Conservation (phyloP, 169 alveolate genomes). For the Eimeria acervulina region DNA sequence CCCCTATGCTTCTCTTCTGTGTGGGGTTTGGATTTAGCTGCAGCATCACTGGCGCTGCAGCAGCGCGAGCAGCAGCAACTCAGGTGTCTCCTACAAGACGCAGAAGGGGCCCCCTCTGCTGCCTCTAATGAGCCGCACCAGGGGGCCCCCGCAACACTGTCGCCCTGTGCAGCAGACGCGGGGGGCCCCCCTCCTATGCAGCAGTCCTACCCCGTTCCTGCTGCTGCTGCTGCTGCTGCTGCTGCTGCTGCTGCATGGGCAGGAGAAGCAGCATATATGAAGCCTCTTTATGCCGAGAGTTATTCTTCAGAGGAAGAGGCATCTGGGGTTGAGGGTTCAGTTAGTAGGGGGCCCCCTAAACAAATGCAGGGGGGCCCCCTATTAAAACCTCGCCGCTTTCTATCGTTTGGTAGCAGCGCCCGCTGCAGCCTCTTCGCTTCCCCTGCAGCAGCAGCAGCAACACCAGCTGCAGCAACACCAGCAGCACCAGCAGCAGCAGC, state of each 20-base stretch:
- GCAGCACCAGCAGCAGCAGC: slow-evolving; percentile 22
- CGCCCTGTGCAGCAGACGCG: slow-evolving; percentile 2
- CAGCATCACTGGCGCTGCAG: not conserved
- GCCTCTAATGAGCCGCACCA: slow-evolving; percentile 4
- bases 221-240: slow-evolving; percentile 27
- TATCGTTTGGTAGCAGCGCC: slow-evolving; percentile 56
- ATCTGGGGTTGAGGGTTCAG: too few relatives aligned
- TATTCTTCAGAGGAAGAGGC: not conserved
- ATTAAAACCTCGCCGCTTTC: slow-evolving; percentile 15
- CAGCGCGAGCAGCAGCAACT: slow-evolving; percentile 41
- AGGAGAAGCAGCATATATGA: not conserved
- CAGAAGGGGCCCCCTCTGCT: not conserved
- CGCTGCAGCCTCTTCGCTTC: slow-evolving; percentile 51
- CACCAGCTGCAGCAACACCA: not conserved
- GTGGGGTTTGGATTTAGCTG: slow-evolving; percentile 13
- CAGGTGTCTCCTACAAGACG: not conserved
- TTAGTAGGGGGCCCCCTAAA: slow-evolving; percentile 36
- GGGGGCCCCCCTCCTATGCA: slow-evolving; percentile 2
- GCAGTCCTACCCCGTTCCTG: not conserved
- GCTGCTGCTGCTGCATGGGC: not conserved
- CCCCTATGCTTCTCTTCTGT: not conserved
- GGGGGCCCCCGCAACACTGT: not conserved
- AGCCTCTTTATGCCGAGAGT: not conserved
- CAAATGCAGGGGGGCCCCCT: slow-evolving; percentile 44
- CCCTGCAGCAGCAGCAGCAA: slow-evolving; percentile 47